Conservation (phyloP, 148 eudicot species). For the Cornus florida region DNA sequence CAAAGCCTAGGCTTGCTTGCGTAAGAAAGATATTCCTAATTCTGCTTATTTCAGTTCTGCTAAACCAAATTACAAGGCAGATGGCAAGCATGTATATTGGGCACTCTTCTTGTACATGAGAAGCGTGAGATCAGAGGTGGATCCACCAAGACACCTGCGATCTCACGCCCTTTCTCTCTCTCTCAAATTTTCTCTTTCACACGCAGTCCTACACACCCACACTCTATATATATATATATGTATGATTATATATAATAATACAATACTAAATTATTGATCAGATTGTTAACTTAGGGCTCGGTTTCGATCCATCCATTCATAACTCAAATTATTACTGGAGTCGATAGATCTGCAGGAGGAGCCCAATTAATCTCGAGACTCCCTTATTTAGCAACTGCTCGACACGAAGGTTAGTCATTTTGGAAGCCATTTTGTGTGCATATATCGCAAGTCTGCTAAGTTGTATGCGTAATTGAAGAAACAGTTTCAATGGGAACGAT, state of each 20-base stretch:
- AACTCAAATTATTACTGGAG: background rate
- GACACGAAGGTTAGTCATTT: background rate
- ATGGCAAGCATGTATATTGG: background rate
- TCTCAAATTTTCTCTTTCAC: background rate
- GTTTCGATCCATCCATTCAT: background rate
- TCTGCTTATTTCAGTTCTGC: too few relatives aligned
- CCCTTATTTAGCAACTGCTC: too few relatives aligned
- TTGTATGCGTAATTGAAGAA: background rate
- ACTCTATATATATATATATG: background rate
- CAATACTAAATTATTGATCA: too few relatives aligned
- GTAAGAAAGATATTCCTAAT: too few relatives aligned
- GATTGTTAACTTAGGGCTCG: background rate
- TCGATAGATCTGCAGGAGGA: conserved; percentile 5
- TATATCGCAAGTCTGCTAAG: background rate
- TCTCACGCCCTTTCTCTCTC: background rate
- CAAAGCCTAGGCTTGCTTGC: too few relatives aligned
- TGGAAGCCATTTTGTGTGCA: background rate
- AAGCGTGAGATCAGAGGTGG: background rate
- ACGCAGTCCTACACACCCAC: background rate
- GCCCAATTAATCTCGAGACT: background rate
- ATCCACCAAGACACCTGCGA: background rate
- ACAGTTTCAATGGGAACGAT: background rate
- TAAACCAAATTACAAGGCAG: too few relatives aligned
- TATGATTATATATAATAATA: too few relatives aligned
- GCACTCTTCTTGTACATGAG: background rate